phyloP scores from a whole-genome alignment of 108 stramenopile genomes.

The Parietichytrium sp. region DNA sequence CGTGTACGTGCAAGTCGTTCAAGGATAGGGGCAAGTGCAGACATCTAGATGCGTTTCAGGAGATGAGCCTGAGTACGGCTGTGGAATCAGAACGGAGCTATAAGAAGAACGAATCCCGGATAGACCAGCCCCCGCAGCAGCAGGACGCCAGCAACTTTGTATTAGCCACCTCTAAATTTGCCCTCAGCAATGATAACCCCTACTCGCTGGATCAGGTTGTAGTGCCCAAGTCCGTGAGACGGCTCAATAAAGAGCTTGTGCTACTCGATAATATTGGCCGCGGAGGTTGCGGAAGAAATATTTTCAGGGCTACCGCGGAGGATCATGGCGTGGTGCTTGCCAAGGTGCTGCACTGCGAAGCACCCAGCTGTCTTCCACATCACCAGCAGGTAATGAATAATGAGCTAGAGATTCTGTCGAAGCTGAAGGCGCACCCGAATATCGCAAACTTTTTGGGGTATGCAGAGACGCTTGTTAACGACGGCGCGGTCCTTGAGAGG shows the following conservation, averaged over 20 bases:
- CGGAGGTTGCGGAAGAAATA: background rate
- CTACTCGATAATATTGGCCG: background rate
- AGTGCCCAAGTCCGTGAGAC: background rate
- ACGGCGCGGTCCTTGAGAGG: background rate
- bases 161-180: background rate
- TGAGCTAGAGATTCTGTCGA: conserved; percentile 26
- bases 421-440: conserved; percentile 17
- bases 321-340: background rate
- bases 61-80: background rate
- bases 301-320: background rate
- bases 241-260: background rate
- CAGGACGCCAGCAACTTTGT: background rate
- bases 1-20: background rate
- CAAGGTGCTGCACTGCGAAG: background rate
- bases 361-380: conserved; percentile 16
- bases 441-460: background rate
- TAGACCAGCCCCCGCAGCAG: background rate
- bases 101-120: background rate
- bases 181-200: background rate
- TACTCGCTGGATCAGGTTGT: background rate
- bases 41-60: conserved; percentile 10
- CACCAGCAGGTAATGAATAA: background rate
- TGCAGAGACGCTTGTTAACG: background rate
- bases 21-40: background rate
- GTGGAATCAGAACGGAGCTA: background rate